Base-by-base conservation (phyloP, 106 monocot species). In the Acanthochlamys bracteata region DNA sequence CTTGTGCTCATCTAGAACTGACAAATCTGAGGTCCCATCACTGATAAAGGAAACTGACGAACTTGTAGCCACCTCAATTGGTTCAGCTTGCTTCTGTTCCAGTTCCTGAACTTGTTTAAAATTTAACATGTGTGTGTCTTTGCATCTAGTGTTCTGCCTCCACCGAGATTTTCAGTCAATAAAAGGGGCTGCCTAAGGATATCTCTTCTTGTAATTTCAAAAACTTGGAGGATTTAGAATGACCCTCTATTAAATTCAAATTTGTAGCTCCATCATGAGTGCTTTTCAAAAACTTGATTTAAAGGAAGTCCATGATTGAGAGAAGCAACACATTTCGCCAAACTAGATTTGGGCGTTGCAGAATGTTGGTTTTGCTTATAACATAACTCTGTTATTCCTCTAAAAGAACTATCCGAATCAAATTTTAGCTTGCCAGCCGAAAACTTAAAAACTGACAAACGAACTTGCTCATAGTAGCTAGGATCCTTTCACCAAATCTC, bases 121-220 rank as follows among this genome's bases (percentile, higher is more conserved):
- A 49, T 49, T 20, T 20, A 55, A 57, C 33, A 33, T 23, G 41
- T 55, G 52, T 7, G 40, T 11, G 55, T 40, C 43, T 66, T 69
- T 3, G 20, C 61, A 69, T 49, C 56, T 47, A 63, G 42, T 62
- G 66, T 61, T 78, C 25, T 41, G 16, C 20, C 21, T 41, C 12
- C 54, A 39, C 24, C 42, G 20, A 63, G 53, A 52, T 21, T 52
- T 55, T 83, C 76, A 43, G 56, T 45, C 42, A 21, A 41, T 7
- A 41, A 47, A 65, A 46, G 14, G 41, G 41, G 12, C n/a, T 56
- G 42, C 52, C 24, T 65, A 79, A 73, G 77, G 59, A 49, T 66
- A 74, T 24, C 39, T 85, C 47, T 46, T 78, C 63, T 71, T 80
- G 55, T 63, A 63, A 53, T 27, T 71, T 39, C 67, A 43, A n/a